Evolutionary conservation across 1,284 basidiomycete genomes (phyloP).

Genomic region (Phellopilus nigrolimitatus): DNA sequence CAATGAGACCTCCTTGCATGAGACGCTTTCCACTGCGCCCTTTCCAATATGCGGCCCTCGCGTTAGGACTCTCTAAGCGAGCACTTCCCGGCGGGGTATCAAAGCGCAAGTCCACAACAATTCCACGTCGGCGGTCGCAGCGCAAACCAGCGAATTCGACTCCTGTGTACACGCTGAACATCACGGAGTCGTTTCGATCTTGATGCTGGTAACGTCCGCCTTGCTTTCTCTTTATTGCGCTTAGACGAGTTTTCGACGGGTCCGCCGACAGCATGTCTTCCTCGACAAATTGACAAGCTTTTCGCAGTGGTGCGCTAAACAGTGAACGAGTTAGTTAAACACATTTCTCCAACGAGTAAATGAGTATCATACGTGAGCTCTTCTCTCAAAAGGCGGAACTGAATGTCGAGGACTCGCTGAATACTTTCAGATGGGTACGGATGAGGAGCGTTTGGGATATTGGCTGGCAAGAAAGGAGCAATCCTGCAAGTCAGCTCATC

Average conservation of each 20-base stretch:
- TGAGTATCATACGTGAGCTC: constrained; percentile 47
- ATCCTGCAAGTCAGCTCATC: constrained; percentile 46
- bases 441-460: constrained; percentile 55
- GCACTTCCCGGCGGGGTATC: constrained; percentile 52
- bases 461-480: constrained; percentile 53
- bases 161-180: constrained; percentile 56
- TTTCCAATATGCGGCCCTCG: constrained; percentile 49
- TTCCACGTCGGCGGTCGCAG: constrained; percentile 40
- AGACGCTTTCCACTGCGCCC: constrained; percentile 46
- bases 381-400: constrained; percentile 66
- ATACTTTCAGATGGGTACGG: constrained; percentile 49
- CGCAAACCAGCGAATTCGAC: constrained; percentile 38
- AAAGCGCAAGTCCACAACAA: constrained; percentile 40
- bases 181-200: constrained; percentile 38
- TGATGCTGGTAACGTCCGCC: constrained; percentile 44
- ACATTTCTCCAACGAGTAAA: not conserved
- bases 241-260: constrained; percentile 27
- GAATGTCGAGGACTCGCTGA: constrained; percentile 59
- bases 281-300: constrained; percentile 30
- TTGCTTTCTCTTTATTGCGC: constrained; percentile 34
- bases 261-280: constrained; percentile 31
- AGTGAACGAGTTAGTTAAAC: constrained; percentile 19
- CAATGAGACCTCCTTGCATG: constrained; percentile 52
- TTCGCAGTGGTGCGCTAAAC: constrained; percentile 29
- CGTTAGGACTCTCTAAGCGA: constrained; percentile 31